A percentile compares a stretch with the other conserved stretches of the same genome.
Conservation (phyloP, 805 yeast genomes). For the Yarrowia keelungensis region DNA sequence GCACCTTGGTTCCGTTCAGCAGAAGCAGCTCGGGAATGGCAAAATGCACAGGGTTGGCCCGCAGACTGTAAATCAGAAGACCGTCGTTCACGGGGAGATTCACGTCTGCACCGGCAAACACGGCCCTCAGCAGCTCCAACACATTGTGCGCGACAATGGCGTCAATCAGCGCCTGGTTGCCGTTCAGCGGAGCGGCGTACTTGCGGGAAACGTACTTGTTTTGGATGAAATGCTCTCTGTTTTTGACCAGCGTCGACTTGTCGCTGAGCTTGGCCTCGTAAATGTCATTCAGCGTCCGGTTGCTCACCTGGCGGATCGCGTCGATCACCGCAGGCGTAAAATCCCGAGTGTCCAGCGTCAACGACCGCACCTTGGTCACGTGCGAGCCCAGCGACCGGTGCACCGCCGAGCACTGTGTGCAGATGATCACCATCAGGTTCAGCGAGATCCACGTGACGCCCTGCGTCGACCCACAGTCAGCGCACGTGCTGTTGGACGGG, state of each 20-base stretch:
- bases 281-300: slow-evolving; percentile 62
- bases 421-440: slow-evolving; percentile 71
- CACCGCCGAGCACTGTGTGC: slow-evolving; percentile 87
- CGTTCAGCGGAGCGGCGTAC: slow-evolving; percentile 52
- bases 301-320: slow-evolving; percentile 64
- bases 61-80: slow-evolving; percentile 49
- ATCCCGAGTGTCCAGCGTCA: slow-evolving; percentile 69
- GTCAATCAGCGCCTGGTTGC: slow-evolving; percentile 47
- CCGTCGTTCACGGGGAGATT: slow-evolving; percentile 44
- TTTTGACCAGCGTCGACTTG: slow-evolving; percentile 52
- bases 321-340: slow-evolving; percentile 66
- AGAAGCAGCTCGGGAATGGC: slow-evolving; percentile 52
- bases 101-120: slow-evolving; percentile 53
- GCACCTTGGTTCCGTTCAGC: slow-evolving; percentile 51
- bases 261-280: slow-evolving; percentile 58
- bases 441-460: slow-evolving; percentile 87
- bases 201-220: slow-evolving; percentile 67
- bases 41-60: slow-evolving; percentile 45
- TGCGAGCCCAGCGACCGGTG: slow-evolving; percentile 88
- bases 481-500: slow-evolving; percentile 69
- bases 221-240: slow-evolving; percentile 65
- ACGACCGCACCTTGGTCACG: slow-evolving; percentile 76
- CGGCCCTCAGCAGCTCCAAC: slow-evolving; percentile 47
- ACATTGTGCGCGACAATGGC: slow-evolving; percentile 50
- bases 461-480: slow-evolving; percentile 74